A percentile compares a stretch with the other conserved stretches of the same genome.
These are phyloP conservation scores for Colletotrichum cuscutae DNA, from an alignment of 2,329 filamentous ascomycete genomes.

Conservation along the genomic window DNA sequence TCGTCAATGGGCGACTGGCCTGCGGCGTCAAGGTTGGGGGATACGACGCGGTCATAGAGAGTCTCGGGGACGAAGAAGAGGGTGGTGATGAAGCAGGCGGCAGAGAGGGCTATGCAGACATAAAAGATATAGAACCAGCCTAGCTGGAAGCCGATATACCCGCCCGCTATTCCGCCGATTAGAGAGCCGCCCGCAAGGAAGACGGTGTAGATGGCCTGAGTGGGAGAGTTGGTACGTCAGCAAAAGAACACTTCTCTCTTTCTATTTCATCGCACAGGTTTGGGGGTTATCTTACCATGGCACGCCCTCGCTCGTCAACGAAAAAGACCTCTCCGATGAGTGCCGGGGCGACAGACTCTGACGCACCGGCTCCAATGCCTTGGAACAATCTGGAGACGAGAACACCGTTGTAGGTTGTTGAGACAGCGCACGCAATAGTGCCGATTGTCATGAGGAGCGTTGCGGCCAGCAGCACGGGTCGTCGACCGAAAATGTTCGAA, in stretches of 20 bases:
- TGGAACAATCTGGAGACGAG: constrained; percentile 45
- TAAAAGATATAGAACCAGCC: constrained; percentile 48
- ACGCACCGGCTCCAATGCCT: constrained; percentile 45
- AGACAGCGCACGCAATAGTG: constrained; percentile 42
- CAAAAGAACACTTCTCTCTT: background rate
- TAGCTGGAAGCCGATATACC: constrained; percentile 45
- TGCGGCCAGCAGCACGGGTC: constrained; percentile 44
- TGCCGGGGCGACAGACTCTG: constrained; percentile 47
- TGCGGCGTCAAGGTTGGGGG: background rate
- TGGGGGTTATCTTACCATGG: constrained; percentile 40
- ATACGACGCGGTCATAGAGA: constrained; percentile 38
- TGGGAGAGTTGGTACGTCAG: background rate
- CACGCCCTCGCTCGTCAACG: constrained; percentile 46
- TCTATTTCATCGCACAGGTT: accelerated
- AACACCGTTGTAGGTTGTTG: constrained; percentile 38
- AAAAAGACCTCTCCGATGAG: constrained; percentile 50
- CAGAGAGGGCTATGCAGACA: constrained; percentile 43
- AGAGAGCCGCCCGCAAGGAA: constrained; percentile 45
- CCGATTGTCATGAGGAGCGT: constrained; percentile 42
- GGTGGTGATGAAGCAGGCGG: constrained; percentile 37
- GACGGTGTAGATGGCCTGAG: constrained; percentile 45
- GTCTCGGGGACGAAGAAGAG: constrained; percentile 49
- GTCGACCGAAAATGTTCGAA: constrained; percentile 47
- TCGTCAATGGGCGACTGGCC: constrained; percentile 3
- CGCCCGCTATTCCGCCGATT: constrained; percentile 47